Evolutionary conservation across 331 rosid genomes (phyloP).

Genomic region (Quercus tomentella): DNA sequence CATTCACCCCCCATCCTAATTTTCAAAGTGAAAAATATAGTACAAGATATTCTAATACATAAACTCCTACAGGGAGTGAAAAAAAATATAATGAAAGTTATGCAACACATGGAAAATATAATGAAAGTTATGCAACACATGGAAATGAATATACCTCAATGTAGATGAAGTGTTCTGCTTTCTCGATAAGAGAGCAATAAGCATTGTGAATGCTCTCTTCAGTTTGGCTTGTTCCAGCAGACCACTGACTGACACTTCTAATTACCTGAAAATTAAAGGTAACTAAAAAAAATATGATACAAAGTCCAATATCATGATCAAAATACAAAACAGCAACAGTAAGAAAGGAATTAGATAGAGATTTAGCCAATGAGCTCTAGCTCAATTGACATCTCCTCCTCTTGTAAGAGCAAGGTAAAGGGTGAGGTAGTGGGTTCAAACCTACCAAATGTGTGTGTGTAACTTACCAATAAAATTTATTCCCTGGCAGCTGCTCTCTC

Average conservation of each 20-base stretch:
- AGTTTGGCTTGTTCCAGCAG: constrained; percentile 96
- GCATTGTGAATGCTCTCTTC: constrained; percentile 96
- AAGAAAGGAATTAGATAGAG: constrained; percentile 15
- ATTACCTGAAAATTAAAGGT: constrained; percentile 58
- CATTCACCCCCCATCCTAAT: background rate
- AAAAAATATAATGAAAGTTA: background rate
- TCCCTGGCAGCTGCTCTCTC: too few relatives aligned
- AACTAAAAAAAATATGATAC: constrained; percentile 12
- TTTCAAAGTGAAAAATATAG: background rate
- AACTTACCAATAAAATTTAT: too few relatives aligned
- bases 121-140: background rate
- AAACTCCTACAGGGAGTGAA: background rate
- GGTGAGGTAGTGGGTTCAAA: too few relatives aligned
- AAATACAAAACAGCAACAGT: background rate
- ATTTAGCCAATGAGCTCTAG: background rate
- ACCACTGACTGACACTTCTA: constrained; percentile 99
- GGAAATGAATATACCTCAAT: constrained; percentile 66
- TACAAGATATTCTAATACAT: background rate
- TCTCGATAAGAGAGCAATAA: constrained; percentile 90
- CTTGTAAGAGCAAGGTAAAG: too few relatives aligned
- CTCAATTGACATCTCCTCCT: too few relatives aligned
- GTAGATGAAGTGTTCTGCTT: constrained; percentile 89
- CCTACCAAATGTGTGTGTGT: too few relatives aligned
- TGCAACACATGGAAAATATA: background rate
- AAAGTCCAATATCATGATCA: background rate